phyloP scores from a whole-genome alignment of 2,329 filamentous ascomycete species.

The Cytospora mali region DNA sequence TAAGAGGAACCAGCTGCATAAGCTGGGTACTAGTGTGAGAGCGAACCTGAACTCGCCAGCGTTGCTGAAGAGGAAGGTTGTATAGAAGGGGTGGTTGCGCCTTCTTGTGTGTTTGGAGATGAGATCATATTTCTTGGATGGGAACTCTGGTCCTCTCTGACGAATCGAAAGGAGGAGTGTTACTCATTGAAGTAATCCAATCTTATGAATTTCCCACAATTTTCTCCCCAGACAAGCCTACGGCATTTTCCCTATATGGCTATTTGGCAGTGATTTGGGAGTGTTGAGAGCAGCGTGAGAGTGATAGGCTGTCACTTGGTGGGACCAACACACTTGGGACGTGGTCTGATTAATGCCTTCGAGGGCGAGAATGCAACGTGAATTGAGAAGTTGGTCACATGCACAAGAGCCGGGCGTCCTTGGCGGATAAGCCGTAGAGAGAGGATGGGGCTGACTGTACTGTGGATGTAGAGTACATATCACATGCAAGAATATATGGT shows the following conservation, averaged over 20 bases:
- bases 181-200: background rate
- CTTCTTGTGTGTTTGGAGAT: too few relatives aligned
- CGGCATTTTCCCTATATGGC: background rate
- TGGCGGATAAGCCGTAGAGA: background rate
- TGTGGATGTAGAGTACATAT: background rate
- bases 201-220: too few relatives aligned
- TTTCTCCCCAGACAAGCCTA: background rate
- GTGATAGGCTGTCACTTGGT: background rate
- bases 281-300: background rate
- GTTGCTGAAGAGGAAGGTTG: slow-evolving; percentile 39
- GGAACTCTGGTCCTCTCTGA: background rate
- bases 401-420: background rate
- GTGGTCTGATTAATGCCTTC: background rate
- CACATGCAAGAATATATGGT: background rate
- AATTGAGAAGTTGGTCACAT: background rate
- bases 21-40: slow-evolving; percentile 75
- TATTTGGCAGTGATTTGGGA: background rate
- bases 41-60: slow-evolving; percentile 63
- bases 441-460: too few relatives aligned
- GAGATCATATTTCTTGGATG: too few relatives aligned
- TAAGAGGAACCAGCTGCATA: slow-evolving; percentile 75
- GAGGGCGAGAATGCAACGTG: background rate
- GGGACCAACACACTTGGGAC: background rate
- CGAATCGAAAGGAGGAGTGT: background rate
- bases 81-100: background rate